Evolutionary conservation across 129 eudicot genomes (phyloP).

Genomic region (Flaveria trinervia): DNA sequence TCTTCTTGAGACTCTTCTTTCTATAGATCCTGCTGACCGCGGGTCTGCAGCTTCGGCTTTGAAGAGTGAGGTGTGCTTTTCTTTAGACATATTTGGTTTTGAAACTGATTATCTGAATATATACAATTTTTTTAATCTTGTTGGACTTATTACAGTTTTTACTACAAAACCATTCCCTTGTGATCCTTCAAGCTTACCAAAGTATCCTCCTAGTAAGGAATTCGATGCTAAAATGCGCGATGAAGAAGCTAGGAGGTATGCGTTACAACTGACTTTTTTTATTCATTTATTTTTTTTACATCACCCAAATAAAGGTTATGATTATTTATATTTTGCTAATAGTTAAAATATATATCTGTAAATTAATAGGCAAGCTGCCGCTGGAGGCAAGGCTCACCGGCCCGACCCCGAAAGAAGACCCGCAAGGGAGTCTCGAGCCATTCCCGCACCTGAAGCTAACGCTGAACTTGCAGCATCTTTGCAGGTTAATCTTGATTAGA

Average conservation of each 20-base stretch:
- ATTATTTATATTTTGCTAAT: not conserved
- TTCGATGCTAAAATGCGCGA: constrained; percentile 78
- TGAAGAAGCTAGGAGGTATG: constrained; percentile 85
- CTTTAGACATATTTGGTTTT: not conserved
- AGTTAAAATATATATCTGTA: not conserved
- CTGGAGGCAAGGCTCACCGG: constrained; percentile 65
- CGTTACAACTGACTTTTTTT: not conserved
- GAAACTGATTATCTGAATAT: not conserved
- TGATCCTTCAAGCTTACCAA: constrained; percentile 83
- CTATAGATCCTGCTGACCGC: constrained; percentile 86
- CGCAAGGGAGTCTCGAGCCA: constrained; percentile 62
- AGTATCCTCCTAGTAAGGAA: constrained; percentile 92
- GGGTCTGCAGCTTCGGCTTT: constrained; percentile 79
- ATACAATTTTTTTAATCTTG: not conserved
- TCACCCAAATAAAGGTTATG: not conserved
- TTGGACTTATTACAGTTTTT: constrained; percentile 50
- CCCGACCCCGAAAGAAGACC: constrained; percentile 60
- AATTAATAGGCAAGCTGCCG: constrained; percentile 63
- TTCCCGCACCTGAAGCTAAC: constrained; percentile 86
- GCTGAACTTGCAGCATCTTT: constrained; percentile 75
- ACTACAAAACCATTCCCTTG: constrained; percentile 76
- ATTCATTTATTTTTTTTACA: not conserved
- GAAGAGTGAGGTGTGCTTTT: constrained; percentile 60
- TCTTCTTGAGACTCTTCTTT: constrained; percentile 73
- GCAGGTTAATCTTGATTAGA: constrained; percentile 49